Conservation (phyloP, 106 monocot genomes). For the Dendrobium chrysotoxum region DNA sequence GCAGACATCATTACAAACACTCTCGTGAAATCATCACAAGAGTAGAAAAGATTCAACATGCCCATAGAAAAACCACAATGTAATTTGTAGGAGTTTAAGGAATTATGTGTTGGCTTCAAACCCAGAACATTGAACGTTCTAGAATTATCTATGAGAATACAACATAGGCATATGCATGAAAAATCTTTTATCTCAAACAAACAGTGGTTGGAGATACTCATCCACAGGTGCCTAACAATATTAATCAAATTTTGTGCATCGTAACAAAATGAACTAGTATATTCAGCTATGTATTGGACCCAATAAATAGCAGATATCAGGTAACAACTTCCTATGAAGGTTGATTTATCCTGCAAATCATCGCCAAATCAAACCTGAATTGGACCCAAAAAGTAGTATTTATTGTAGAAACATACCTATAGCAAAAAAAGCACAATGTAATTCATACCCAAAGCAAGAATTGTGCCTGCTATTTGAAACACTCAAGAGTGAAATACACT, state of each 20-base stretch:
- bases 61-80: not conserved
- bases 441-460: not conserved
- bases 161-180: not conserved
- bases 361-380: not conserved
- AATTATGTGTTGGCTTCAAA: not conserved
- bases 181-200: not conserved
- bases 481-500: not conserved
- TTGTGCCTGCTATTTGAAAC: not conserved
- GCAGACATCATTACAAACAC: not conserved
- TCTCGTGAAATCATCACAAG: not conserved
- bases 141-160: not conserved
- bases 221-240: not conserved
- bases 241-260: not conserved
- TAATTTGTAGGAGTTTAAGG: not conserved
- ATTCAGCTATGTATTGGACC: not conserved
- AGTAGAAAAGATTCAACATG: too few relatives aligned
- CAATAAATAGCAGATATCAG: not conserved
- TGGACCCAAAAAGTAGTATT: not conserved
- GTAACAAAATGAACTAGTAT: not conserved
- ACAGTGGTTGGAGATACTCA: not conserved
- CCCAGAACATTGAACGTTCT: not conserved
- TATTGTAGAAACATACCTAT: not conserved
- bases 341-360: not conserved
- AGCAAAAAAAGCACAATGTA: not conserved
- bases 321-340: not conserved